phyloP scores from a whole-genome alignment of 108 stramenopile genomes.

The Tribonema minus region DNA sequence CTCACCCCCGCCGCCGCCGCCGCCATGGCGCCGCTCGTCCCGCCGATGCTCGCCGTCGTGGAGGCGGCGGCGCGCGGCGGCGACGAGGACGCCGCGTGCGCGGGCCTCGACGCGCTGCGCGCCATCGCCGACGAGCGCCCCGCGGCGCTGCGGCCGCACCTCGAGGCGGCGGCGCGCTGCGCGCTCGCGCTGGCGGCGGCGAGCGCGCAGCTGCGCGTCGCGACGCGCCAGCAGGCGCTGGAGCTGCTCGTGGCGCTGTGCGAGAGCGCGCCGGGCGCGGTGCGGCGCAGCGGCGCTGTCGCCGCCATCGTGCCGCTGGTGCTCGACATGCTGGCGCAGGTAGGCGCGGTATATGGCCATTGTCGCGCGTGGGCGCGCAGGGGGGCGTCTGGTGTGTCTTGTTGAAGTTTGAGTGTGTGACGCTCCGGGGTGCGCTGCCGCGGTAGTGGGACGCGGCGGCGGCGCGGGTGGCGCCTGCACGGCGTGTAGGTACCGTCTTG shows the following conservation, averaged over 20 bases:
- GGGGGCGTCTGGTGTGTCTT: not conserved
- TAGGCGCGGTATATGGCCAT: not conserved
- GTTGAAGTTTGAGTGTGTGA: not conserved
- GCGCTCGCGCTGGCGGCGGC: constrained; percentile 17
- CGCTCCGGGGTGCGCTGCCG: not conserved
- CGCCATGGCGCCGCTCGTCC: not conserved
- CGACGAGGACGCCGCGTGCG: constrained; percentile 11
- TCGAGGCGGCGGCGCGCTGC: not conserved
- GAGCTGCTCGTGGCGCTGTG: constrained; percentile 25
- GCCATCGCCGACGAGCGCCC: constrained; percentile 19
- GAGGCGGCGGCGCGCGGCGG: constrained; percentile 14
- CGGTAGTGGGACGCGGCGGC: no score
- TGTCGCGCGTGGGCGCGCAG: not conserved
- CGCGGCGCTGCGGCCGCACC: not conserved
- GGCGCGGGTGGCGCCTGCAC: no score
- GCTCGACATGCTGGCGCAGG: constrained; percentile 20
- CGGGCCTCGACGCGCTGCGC: not conserved
- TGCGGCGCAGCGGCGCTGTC: constrained; percentile 6
- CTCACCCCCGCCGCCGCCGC: not conserved
- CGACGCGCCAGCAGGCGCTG: constrained; percentile 21
- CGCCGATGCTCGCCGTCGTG: not conserved
- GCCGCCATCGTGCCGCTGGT: constrained; percentile 3
- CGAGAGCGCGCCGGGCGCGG: constrained; percentile 1
- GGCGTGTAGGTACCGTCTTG: no score
- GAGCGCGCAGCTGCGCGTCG: not conserved